phyloP scores from a whole-genome alignment of 306 rosid species.

The barrel medic (Medicago truncatula) region DNA sequence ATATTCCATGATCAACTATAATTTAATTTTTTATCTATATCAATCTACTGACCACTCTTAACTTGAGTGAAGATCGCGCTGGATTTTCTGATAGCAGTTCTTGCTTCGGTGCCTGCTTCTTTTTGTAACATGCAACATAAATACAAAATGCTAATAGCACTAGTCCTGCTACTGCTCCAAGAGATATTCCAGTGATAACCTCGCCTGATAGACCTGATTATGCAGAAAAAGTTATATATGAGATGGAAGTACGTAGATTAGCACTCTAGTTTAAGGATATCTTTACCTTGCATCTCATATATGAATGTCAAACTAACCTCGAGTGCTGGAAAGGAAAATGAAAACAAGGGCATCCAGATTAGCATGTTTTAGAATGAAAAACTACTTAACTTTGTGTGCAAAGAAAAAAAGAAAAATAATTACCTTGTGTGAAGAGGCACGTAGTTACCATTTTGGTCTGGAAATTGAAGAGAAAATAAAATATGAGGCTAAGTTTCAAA shows the following conservation, averaged over 20 bases:
- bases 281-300: constrained; percentile 8
- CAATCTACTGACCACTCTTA: background rate
- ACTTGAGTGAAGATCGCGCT: background rate
- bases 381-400: constrained; percentile 17
- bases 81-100: constrained; percentile 33
- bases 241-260: background rate
- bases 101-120: too few species aligned
- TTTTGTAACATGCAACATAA: constrained; percentile 9
- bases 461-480: constrained; percentile 42
- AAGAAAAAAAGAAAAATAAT: background rate
- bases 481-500: constrained; percentile 11
- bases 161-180: background rate
- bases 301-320: constrained; percentile 46
- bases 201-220: constrained; percentile 21
- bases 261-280: background rate
- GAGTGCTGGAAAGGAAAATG: constrained; percentile 46
- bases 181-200: background rate
- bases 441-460: constrained; percentile 58
- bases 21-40: background rate
- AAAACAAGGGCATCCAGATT: background rate
- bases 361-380: constrained; percentile 27
- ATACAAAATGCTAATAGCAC: background rate
- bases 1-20: background rate
- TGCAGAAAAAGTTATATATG: constrained; percentile 9
- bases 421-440: constrained; percentile 57